Percentiles rank a stretch among this genome's conserved stretches.
phyloP scores from a whole-genome alignment of 1,284 basidiomycete species.

The Pseudozyma pruni region DNA sequence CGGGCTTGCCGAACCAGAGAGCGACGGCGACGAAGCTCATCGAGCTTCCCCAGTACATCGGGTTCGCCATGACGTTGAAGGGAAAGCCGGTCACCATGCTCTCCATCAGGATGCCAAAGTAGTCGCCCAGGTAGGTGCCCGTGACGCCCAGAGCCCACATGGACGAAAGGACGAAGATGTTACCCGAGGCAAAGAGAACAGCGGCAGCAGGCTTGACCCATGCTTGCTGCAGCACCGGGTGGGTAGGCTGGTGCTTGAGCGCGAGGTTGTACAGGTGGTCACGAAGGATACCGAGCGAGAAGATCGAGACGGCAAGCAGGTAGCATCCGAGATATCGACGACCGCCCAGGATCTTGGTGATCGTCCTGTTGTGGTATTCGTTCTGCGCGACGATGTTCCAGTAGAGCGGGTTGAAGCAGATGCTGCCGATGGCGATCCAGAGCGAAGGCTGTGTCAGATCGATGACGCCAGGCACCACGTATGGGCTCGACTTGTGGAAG shows the following conservation, averaged over 20 bases:
- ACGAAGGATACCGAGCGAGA: slow-evolving; percentile 45
- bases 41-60: slow-evolving; percentile 80
- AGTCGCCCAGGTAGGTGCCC: slow-evolving; percentile 84
- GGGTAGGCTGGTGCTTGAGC: slow-evolving; percentile 76
- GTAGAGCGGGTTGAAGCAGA: slow-evolving; percentile 85
- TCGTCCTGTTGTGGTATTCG: slow-evolving; percentile 70
- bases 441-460: slow-evolving; percentile 57
- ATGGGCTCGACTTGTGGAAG: slow-evolving; percentile 32
- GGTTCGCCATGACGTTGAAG: slow-evolving; percentile 90
- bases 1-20: slow-evolving; percentile 66
- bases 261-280: slow-evolving; percentile 74
- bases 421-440: slow-evolving; percentile 57
- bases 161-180: slow-evolving; percentile 77
- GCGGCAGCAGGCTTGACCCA: slow-evolving; percentile 75
- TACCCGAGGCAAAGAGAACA: slow-evolving; percentile 74
- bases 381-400: slow-evolving; percentile 96
- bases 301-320: slow-evolving; percentile 82
- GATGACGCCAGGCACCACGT: slow-evolving; percentile 50
- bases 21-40: slow-evolving; percentile 65
- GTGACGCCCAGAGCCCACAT: slow-evolving; percentile 93
- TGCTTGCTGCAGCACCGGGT: slow-evolving; percentile 72
- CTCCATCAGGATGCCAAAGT: slow-evolving; percentile 98
- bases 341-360: slow-evolving; percentile 62
- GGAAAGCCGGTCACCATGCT: slow-evolving; percentile 82
- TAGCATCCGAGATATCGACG: slow-evolving; percentile 79